Conservation (phyloP, 768 basidiomycete genomes). For the Cystofilobasidium macerans region DNA sequence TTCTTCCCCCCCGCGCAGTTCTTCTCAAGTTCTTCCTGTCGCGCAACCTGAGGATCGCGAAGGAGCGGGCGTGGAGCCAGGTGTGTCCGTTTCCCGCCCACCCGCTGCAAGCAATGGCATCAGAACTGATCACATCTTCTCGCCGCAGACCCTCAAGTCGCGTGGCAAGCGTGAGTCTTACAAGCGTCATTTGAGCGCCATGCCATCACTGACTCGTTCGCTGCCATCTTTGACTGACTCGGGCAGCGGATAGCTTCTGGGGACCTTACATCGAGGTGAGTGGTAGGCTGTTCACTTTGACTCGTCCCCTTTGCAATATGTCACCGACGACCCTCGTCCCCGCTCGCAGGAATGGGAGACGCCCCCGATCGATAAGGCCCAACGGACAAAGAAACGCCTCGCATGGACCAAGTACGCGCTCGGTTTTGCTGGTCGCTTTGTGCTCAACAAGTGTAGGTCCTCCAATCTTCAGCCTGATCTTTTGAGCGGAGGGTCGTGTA, state of each 20-base stretch:
- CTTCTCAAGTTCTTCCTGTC: constrained; percentile 71
- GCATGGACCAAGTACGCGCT: constrained; percentile 37
- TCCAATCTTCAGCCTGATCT: neutral
- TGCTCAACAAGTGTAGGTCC: constrained; percentile 45
- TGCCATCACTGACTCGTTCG: too few species aligned
- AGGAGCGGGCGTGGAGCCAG: constrained; percentile 48
- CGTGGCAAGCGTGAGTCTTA: constrained; percentile 77
- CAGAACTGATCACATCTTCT: neutral
- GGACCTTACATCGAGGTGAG: constrained; percentile 70
- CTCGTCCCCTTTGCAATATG: too few species aligned
- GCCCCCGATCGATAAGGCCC: constrained; percentile 27
- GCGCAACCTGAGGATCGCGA: constrained; percentile 68
- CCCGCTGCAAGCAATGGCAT: neutral
- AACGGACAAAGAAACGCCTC: constrained; percentile 27
- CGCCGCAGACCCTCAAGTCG: constrained; percentile 60
- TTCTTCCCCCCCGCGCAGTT: too few species aligned
- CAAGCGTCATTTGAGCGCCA: too few species aligned
- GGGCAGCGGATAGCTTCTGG: constrained; percentile 76
- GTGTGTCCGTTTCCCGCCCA: constrained; percentile 2
- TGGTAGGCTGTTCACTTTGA: constrained; percentile 37
- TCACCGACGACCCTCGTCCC: neutral
- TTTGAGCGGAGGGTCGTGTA: neutral
- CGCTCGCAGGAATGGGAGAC: constrained; percentile 39
- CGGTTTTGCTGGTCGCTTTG: constrained; percentile 41
- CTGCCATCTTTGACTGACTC: too few species aligned